These are phyloP conservation scores for Apium graveolens DNA, from an alignment of 129 eudicot species.

Conservation along the genomic window DNA sequence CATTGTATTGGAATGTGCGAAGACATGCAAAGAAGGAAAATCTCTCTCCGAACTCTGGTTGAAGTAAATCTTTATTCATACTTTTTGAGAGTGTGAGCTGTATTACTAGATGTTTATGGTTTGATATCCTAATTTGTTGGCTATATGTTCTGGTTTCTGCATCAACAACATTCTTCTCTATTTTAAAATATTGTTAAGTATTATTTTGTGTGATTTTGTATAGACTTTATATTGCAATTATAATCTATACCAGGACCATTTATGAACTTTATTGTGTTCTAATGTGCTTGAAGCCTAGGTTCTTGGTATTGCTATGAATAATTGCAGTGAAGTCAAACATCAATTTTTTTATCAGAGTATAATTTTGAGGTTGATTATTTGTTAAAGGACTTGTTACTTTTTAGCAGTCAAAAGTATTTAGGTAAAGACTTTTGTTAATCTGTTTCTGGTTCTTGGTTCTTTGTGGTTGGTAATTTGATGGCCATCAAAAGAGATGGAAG, in stretches of 20 bases:
- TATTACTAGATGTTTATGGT: not conserved
- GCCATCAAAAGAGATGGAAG: not conserved
- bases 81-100: not conserved
- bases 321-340: not conserved
- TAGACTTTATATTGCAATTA: not conserved
- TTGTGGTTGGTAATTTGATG: not conserved
- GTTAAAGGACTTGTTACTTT: not conserved
- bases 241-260: too few relatives aligned
- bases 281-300: not conserved
- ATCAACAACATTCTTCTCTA: not conserved
- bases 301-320: not conserved
- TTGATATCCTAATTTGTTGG: not conserved
- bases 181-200: not conserved
- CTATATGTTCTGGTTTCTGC: not conserved
- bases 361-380: not conserved
- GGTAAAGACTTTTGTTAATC: not conserved
- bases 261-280: too few relatives aligned
- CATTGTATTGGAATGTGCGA: constrained; percentile 44
- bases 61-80: constrained; percentile 3
- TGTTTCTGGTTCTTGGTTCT: not conserved
- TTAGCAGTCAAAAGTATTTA: constrained; percentile 4
- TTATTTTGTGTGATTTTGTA: not conserved
- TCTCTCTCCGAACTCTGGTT: constrained; percentile 6
- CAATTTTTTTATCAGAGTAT: not conserved
- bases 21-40: constrained; percentile 1